These are phyloP conservation scores for Chamaenerion angustifolium DNA, from an alignment of 345 rosid species.

Conservation along the genomic window DNA sequence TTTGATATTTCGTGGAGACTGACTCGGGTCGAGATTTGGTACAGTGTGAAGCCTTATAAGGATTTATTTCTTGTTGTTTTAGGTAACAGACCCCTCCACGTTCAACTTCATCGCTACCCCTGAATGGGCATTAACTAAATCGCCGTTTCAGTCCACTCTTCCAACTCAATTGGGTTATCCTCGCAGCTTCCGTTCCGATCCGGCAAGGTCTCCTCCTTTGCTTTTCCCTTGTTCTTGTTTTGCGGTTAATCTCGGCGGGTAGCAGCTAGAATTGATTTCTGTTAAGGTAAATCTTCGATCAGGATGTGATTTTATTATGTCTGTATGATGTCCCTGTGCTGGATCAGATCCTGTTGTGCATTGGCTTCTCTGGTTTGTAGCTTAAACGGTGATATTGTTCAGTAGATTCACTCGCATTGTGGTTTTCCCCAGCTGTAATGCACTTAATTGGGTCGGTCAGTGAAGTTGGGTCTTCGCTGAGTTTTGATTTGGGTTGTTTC, in stretches of 20 bases:
- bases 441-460: not conserved
- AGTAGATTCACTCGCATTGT: not conserved
- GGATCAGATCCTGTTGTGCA: conserved; percentile 4
- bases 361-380: not conserved
- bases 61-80: no score
- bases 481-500: not conserved
- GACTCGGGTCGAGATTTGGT: no score
- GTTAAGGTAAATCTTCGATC: not conserved
- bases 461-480: not conserved
- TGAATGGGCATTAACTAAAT: no score
- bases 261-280: not conserved
- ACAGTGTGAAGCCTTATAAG: no score
- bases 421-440: not conserved
- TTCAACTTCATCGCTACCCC: no score
- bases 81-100: no score
- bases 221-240: conserved; percentile 1
- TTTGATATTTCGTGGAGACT: no score
- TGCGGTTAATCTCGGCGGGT: conserved; percentile 1
- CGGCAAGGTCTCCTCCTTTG: conserved; percentile 2
- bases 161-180: not conserved
- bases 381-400: not conserved
- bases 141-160: no score
- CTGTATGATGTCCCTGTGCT: not conserved
- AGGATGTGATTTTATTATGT: no score
- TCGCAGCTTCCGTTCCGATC: not conserved